Conservation (phyloP, 2,329 filamentous ascomycete species). For the Didymella keratinophila region DNA sequence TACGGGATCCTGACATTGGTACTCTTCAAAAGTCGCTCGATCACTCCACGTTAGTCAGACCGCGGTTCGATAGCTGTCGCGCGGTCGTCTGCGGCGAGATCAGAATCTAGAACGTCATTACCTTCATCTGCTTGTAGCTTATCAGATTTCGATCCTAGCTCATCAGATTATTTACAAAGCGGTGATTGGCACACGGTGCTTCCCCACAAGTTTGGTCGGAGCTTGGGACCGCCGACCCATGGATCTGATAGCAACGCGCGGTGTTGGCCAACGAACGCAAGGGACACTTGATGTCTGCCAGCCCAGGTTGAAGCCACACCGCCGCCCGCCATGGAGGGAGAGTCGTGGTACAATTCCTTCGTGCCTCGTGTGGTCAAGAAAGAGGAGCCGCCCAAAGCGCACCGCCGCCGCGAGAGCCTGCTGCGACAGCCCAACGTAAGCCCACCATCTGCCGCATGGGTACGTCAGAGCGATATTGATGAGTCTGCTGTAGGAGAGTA, state of each 20-base stretch:
- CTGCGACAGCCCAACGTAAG: constrained; percentile 63
- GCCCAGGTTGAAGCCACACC: constrained; percentile 14
- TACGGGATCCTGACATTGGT: not conserved
- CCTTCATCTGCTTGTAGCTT: constrained; percentile 8
- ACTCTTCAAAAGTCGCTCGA: not conserved
- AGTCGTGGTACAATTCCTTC: constrained; percentile 80
- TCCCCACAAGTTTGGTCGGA: constrained; percentile 1
- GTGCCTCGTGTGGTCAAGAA: constrained; percentile 68
- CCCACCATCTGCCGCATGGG: constrained; percentile 46
- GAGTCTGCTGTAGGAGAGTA: constrained; percentile 59
- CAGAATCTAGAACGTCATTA: constrained; percentile 33
- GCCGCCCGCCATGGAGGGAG: constrained; percentile 67
- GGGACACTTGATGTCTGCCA: constrained; percentile 18
- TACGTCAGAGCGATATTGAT: constrained; percentile 50
- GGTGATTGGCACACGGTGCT: constrained; percentile 3
- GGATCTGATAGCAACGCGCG: constrained; percentile 14
- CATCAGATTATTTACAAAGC: not conserved
- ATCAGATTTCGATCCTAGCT: constrained; percentile 11
- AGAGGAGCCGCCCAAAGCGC: constrained; percentile 55
- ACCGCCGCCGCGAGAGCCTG: constrained; percentile 73
- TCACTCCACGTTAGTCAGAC: constrained; percentile 16
- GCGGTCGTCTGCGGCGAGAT: constrained; percentile 14
- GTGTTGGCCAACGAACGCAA: constrained; percentile 7
- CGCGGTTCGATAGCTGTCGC: constrained; percentile 20
- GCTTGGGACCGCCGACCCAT: constrained; percentile 12